Evolutionary conservation across 2,329 filamentous ascomycete species (phyloP).

Genomic region (Nigrospora oryzae): DNA sequence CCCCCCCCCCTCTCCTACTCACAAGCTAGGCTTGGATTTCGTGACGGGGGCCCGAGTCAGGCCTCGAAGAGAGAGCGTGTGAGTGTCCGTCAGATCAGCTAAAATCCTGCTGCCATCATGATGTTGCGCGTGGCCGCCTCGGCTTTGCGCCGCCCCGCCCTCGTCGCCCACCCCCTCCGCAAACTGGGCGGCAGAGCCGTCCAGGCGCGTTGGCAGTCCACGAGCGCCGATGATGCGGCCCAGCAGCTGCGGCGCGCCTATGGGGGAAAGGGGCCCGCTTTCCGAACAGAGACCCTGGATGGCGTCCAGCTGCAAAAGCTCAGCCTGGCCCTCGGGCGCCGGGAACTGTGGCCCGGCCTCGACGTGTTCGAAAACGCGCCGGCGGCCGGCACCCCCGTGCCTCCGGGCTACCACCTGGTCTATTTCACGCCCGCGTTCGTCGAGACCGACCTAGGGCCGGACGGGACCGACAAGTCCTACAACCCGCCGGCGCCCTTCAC

Average conservation of each 20-base stretch:
- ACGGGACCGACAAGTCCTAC: constrained; percentile 53
- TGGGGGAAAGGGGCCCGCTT: constrained; percentile 14
- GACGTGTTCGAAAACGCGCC: constrained; percentile 29
- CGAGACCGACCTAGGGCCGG: constrained; percentile 44
- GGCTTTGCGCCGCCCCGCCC: too few relatives aligned
- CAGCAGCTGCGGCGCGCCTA: constrained; percentile 21
- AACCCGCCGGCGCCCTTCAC: constrained; percentile 53
- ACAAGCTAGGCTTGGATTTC: too few relatives aligned
- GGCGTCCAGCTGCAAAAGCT: constrained; percentile 56
- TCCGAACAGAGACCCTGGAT: constrained; percentile 42
- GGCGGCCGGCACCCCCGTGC: constrained; percentile 37
- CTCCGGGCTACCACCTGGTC: constrained; percentile 52
- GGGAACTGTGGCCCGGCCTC: constrained; percentile 28
- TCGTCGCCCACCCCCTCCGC: too few relatives aligned
- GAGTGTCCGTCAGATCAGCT: too few relatives aligned
- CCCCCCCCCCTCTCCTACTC: too few relatives aligned
- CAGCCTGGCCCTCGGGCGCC: constrained; percentile 46
- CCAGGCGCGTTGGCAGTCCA: neutral
- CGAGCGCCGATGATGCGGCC: constrained; percentile 6
- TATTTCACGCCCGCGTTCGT: constrained; percentile 53
- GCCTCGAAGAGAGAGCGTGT: too few relatives aligned
- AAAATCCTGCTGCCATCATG: too few relatives aligned
- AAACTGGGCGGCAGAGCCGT: constrained; percentile 3
- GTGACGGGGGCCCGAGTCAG: too few relatives aligned
- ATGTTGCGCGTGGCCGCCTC: too few relatives aligned